Evolutionary conservation across 192 early-diverging fungal genomes (phyloP), one percentile per base, ranked within the genome.

Genomic region (Podila epigama): DNA sequence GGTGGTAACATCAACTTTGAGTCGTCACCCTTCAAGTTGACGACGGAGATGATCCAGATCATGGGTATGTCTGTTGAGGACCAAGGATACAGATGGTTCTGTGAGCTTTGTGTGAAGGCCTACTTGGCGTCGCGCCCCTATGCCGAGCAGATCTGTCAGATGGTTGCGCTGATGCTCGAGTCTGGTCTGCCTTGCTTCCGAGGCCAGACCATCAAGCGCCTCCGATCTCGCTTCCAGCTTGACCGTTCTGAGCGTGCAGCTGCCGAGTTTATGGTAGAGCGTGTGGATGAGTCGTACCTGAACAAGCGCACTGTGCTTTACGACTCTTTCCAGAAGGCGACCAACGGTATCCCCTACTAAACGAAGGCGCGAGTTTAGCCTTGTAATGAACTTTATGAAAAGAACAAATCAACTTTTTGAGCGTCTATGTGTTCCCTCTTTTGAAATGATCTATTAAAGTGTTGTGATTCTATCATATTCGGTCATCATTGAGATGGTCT

Each of bases 181-280:
- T 98, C 97, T 16, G 96, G 96, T 3, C 78, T 99, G 57, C 98
- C 98, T 1, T 98, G 97, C 80, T 99, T 99, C 85, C 98, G 95
- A 72, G 94, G 93, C 33, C 96, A 99, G 64, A 98, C 98, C 4
- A 86, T 97, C 64, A 82, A 81, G 33, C 95, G 95, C 48, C 87
- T 99, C 54, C 81, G 93, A 4, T 83, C 86, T 18, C 83, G 97
- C 25, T 98, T 99, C 89, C 94, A 96, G 75, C 78, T 94, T 4
- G 95, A 97, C 53, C 90, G 88, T 66, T 89, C 90, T 25, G 98
- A 99, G 56, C 87, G 93, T 41, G 88, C 87, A 20, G 98, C 98
- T 1, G 96, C 98, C 1, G 94, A 96, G 56, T 98, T 95, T 79
- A 99, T 99, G 96, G 85, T 92, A 31, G 85, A 87, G 52, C 87